Conservation (phyloP, 31 red algal genomes). For the Porphyra umbilicalis region DNA sequence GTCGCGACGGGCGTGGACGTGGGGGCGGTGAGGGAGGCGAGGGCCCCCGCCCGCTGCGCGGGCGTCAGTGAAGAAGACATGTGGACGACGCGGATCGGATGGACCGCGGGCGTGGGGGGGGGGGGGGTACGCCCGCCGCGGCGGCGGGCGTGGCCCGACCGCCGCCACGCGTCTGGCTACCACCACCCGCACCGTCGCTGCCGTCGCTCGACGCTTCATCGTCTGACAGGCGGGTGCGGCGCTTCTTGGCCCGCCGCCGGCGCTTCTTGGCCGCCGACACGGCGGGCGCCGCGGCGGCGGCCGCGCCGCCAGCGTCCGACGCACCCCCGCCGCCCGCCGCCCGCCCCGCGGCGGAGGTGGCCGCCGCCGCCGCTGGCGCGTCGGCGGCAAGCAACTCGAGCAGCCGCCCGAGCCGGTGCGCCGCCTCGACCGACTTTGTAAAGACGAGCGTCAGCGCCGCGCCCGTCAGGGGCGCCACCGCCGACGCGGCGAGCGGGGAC, state of each 20-base stretch:
- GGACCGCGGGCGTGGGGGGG: background rate
- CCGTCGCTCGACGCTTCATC: background rate
- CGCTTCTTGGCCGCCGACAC: background rate
- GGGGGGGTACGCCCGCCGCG: background rate
- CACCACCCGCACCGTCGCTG: background rate
- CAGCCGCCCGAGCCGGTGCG: constrained; percentile 70
- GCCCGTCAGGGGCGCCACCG: background rate
- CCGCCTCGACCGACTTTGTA: constrained; percentile 67
- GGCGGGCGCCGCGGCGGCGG: background rate
- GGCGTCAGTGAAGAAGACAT: background rate
- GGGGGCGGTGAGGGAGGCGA: background rate
- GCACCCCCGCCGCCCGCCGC: background rate
- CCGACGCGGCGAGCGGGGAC: background rate
- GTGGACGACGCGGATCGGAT: background rate
- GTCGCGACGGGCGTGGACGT: background rate
- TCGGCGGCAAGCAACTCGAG: constrained; percentile 45
- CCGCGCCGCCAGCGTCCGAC: background rate
- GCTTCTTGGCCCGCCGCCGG: background rate
- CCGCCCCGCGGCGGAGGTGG: background rate
- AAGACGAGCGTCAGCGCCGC: constrained; percentile 62
- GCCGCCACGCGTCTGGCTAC: background rate
- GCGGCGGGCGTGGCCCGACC: background rate
- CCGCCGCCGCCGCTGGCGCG: background rate
- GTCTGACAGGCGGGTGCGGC: background rate
- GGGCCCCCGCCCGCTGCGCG: background rate